phyloP scores from a whole-genome alignment of 108 stramenopile genomes.

The Pseudonitzschia multistriata region DNA sequence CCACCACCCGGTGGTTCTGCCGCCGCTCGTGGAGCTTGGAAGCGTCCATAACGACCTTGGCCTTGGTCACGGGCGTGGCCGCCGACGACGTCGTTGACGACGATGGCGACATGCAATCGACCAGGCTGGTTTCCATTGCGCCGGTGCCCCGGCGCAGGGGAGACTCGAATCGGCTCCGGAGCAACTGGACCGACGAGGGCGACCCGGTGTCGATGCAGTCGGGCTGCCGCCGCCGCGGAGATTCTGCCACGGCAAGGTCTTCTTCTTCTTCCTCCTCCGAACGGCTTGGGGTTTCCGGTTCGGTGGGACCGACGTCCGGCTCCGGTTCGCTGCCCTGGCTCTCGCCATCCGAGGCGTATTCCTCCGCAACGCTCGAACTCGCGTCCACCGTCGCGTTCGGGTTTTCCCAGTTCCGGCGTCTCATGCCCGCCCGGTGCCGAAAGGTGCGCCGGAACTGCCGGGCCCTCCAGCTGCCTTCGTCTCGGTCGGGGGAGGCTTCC shows the following conservation, averaged over 20 bases:
- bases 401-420: background rate
- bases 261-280: background rate
- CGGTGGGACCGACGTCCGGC: too few relatives aligned
- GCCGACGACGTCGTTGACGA: background rate
- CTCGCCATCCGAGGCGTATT: too few relatives aligned
- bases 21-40: background rate
- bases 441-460: constrained; percentile 5
- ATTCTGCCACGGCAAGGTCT: background rate
- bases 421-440: background rate
- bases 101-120: background rate
- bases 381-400: background rate
- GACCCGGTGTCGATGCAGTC: background rate
- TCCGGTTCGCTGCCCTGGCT: too few relatives aligned
- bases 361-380: background rate
- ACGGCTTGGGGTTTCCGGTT: too few relatives aligned
- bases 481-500: background rate
- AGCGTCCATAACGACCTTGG: background rate
- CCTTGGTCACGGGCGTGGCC: background rate
- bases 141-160: background rate
- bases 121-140: background rate
- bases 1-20: background rate
- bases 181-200: background rate
- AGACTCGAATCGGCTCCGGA: background rate
- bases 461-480: background rate
- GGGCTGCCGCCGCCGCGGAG: background rate